phyloP scores from a whole-genome alignment of 495 filamentous ascomycete species.

The Chaetomium fimeti region DNA sequence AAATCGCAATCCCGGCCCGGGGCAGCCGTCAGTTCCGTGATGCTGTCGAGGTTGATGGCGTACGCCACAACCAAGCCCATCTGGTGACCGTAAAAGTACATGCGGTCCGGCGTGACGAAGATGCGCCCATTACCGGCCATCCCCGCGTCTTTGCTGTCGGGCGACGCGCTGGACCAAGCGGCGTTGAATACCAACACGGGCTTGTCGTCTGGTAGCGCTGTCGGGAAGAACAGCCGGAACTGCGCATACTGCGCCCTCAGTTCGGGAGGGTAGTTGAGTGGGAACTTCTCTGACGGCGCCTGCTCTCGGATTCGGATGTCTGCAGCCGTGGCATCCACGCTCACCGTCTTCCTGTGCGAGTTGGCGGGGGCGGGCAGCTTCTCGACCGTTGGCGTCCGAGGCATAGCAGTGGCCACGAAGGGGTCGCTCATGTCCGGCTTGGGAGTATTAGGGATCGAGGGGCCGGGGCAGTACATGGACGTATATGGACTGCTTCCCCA shows the following conservation, averaged over 20 bases:
- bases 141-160: constrained; percentile 35
- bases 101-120: constrained; percentile 78
- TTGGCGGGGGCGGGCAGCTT: constrained; percentile 27
- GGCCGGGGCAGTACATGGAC: constrained; percentile 60
- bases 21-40: constrained; percentile 85
- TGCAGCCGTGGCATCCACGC: constrained; percentile 62
- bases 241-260: constrained; percentile 88
- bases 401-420: constrained; percentile 41
- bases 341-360: constrained; percentile 77
- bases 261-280: constrained; percentile 76
- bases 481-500: constrained; percentile 89
- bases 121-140: constrained; percentile 67
- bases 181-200: constrained; percentile 68
- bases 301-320: constrained; percentile 36
- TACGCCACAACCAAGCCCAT: constrained; percentile 87
- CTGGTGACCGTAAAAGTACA: constrained; percentile 96
- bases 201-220: constrained; percentile 68
- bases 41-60: constrained; percentile 64
- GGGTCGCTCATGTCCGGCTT: constrained; percentile 53
- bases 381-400: constrained; percentile 40
- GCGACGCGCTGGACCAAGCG: constrained; percentile 50
- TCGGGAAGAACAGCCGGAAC: constrained; percentile 86
- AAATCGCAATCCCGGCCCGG: constrained; percentile 90
- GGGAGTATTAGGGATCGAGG: constrained; percentile 16
- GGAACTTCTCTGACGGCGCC: constrained; percentile 60